Percentiles rank a stretch among this genome's conserved stretches.
phyloP scores from a whole-genome alignment of 2,329 filamentous ascomycete genomes.

The Golovinomyces cichoracearum region DNA sequence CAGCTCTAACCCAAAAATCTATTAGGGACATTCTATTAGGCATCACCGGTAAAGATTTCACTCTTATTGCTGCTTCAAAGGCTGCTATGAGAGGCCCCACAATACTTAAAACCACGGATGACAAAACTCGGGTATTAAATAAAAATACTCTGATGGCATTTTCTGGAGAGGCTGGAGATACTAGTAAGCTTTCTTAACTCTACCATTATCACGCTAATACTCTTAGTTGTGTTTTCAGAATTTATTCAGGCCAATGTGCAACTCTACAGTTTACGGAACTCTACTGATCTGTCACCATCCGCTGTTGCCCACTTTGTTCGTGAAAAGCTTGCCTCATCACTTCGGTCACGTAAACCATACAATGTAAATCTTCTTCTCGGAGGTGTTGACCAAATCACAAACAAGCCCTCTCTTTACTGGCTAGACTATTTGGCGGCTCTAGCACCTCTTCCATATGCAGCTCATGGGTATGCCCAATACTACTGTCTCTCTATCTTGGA shows the following conservation, averaged over 20 bases:
- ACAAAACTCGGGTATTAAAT: slow-evolving; percentile 86
- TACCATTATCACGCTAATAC: slow-evolving; percentile 2
- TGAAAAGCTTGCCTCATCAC: slow-evolving; percentile 67
- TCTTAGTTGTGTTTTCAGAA: slow-evolving; percentile 85
- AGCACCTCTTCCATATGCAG: slow-evolving; percentile 76
- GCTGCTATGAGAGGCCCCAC: slow-evolving; percentile 94
- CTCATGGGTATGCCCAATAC: slow-evolving; percentile 96
- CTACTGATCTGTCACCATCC: slow-evolving; percentile 67
- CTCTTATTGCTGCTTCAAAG: slow-evolving; percentile 90
- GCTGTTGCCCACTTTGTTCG: slow-evolving; percentile 85
- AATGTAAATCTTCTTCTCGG: slow-evolving; percentile 90
- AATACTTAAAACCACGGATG: slow-evolving; percentile 79
- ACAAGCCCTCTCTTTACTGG: slow-evolving; percentile 87
- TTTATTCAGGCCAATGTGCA: slow-evolving; percentile 97
- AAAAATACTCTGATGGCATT: slow-evolving; percentile 87
- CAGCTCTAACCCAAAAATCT: no score
- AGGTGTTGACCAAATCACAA: slow-evolving; percentile 73
- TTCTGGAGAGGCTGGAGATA: slow-evolving; percentile 88
- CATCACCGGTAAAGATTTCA: slow-evolving; percentile 98
- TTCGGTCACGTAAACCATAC: slow-evolving; percentile 83
- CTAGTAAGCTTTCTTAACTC: slow-evolving; percentile 28
- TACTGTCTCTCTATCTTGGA: slow-evolving; percentile 95
- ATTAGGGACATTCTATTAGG: slow-evolving; percentile 95
- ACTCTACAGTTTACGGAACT: slow-evolving; percentile 96
- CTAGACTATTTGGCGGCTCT: slow-evolving; percentile 82